Evolutionary conservation across 306 rosid species (phyloP).

Genomic region (Quercus cerris): DNA sequence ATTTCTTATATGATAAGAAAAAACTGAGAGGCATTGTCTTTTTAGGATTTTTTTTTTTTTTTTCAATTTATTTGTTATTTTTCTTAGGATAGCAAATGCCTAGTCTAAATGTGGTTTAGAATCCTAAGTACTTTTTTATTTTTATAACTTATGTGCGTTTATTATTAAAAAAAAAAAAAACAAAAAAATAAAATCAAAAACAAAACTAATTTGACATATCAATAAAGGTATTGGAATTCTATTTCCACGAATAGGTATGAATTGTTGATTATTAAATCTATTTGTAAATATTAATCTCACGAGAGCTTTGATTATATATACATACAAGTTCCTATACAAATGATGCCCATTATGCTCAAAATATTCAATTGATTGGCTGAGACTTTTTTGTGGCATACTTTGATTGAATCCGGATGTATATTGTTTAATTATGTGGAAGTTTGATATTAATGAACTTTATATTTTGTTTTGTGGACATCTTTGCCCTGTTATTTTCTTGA

Average conservation of each 20-base stretch:
- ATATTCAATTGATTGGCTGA: too few species aligned
- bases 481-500: neutral
- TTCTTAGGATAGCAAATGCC: neutral
- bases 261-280: neutral
- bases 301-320: neutral
- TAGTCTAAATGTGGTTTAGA: neutral
- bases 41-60: neutral
- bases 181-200: too few species aligned
- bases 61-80: too few species aligned
- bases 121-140: neutral
- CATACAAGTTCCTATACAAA: neutral
- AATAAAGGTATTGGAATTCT: neutral
- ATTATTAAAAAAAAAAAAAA: neutral
- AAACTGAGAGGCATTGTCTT: neutral
- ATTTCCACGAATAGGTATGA: neutral
- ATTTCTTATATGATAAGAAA: too few species aligned
- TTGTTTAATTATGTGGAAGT: too few species aligned
- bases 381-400: neutral
- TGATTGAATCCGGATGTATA: neutral
- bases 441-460: too few species aligned
- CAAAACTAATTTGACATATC: neutral
- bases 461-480: neutral
- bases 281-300: neutral
- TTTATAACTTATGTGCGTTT: neutral
- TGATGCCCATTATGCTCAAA: neutral